Evolutionary conservation across 805 yeast genomes (phyloP).

Genomic region (Kodamaea laetipori): DNA sequence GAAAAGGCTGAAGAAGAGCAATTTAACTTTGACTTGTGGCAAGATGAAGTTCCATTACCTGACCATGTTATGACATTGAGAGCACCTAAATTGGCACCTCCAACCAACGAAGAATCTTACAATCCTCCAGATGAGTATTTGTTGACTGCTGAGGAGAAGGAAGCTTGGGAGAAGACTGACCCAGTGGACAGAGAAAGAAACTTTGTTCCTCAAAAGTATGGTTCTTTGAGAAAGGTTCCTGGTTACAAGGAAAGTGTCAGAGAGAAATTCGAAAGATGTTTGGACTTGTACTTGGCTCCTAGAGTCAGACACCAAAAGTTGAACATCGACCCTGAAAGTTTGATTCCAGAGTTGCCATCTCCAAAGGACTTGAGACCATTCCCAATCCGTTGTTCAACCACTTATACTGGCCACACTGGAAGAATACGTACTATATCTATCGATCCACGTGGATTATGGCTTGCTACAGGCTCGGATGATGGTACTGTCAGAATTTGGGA

Average conservation of each 20-base stretch:
- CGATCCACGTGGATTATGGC: constrained; percentile 89
- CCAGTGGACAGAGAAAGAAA: constrained; percentile 78
- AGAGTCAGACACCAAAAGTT: constrained; percentile 88
- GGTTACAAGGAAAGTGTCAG: constrained; percentile 84
- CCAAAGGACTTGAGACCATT: constrained; percentile 96
- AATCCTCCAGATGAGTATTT: constrained; percentile 97
- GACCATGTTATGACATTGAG: constrained; percentile 90
- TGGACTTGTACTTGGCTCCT: constrained; percentile 94
- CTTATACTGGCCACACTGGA: constrained; percentile 80
- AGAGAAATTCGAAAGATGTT: constrained; percentile 90
- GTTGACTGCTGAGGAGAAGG: constrained; percentile 72
- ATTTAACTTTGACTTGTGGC: constrained; percentile 80
- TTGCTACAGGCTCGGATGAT: constrained; percentile 97
- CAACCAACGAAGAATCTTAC: constrained; percentile 93
- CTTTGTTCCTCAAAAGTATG: constrained; percentile 79
- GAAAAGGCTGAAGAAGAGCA: constrained; percentile 55
- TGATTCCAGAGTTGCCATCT: constrained; percentile 94
- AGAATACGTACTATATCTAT: constrained; percentile 79
- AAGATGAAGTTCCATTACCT: constrained; percentile 50
- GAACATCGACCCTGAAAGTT: constrained; percentile 92
- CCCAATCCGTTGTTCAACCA: constrained; percentile 87
- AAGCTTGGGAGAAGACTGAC: constrained; percentile 67
- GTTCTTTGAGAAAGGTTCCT: constrained; percentile 86
- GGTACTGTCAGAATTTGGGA: constrained; percentile 98
- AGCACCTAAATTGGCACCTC: constrained; percentile 95